Evolutionary conservation across 1,284 basidiomycete species (phyloP).

Genomic region (Naganishia sp.): DNA sequence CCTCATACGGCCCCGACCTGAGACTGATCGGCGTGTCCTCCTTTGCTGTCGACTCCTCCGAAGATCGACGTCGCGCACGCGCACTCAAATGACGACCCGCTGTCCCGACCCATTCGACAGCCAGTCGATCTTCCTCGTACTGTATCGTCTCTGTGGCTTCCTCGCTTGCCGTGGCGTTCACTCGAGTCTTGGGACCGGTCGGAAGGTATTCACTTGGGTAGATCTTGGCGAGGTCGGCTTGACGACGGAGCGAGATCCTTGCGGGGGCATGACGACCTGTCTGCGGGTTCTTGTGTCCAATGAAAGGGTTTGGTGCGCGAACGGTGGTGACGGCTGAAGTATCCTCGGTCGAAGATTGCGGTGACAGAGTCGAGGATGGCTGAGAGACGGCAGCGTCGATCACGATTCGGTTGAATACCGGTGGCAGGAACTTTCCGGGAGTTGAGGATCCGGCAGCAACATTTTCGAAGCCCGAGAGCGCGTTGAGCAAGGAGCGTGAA

Average conservation of each 20-base stretch:
- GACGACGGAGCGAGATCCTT: conserved; percentile 40
- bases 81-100: conserved; percentile 6
- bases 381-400: conserved; percentile 18
- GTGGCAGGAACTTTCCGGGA: conserved; percentile 13
- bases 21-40: neutral
- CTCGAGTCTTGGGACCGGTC: conserved; percentile 38
- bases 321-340: conserved; percentile 1
- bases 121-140: conserved; percentile 37
- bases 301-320: conserved; percentile 44
- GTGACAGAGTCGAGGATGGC: conserved; percentile 10
- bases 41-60: neutral
- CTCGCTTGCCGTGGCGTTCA: conserved; percentile 22
- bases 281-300: conserved; percentile 29
- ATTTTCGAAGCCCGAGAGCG: conserved; percentile 9
- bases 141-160: conserved; percentile 31
- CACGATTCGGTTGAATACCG: conserved; percentile 19
- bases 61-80: neutral
- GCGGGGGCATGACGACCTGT: conserved; percentile 21
- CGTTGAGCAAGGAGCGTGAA: conserved; percentile 1
- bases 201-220: conserved; percentile 42
- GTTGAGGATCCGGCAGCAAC: neutral
- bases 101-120: conserved; percentile 29
- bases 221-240: conserved; percentile 41
- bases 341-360: neutral
- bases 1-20: conserved; percentile 39